Conservation (phyloP, 768 basidiomycete genomes). For the Astraeus odoratus region DNA sequence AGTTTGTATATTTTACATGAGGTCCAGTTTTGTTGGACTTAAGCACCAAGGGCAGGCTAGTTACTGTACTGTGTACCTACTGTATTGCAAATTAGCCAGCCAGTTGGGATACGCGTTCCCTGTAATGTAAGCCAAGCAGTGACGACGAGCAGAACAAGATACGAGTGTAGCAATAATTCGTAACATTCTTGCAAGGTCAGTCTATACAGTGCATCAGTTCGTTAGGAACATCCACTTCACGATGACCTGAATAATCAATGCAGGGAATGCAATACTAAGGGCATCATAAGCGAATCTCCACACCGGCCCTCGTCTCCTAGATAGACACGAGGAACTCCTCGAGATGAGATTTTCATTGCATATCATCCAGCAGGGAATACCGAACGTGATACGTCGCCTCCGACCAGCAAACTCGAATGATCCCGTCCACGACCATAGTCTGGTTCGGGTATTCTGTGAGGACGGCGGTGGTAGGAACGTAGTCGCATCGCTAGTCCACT, state of each 20-base stretch:
- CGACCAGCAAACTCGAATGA: slow-evolving; percentile 50
- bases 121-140: too few relatives aligned
- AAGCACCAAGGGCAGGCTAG: too few relatives aligned
- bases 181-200: not conserved
- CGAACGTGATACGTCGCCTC: slow-evolving; percentile 46
- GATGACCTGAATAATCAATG: slow-evolving; percentile 18
- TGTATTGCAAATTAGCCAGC: not conserved
- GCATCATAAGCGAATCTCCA: slow-evolving; percentile 34
- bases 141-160: too few relatives aligned
- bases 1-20: not conserved
- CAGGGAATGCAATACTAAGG: slow-evolving; percentile 24
- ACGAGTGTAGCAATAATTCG: too few relatives aligned
- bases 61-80: not conserved
- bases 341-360: slow-evolving; percentile 10
- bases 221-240: slow-evolving; percentile 25
- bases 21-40: not conserved
- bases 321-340: slow-evolving; percentile 4
- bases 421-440: slow-evolving; percentile 39
- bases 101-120: not conserved
- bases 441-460: slow-evolving; percentile 16
- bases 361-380: slow-evolving; percentile 31
- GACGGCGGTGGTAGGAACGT: slow-evolving; percentile 31
- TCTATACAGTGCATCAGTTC: not conserved
- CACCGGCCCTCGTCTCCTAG: slow-evolving; percentile 24
- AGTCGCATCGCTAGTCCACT: slow-evolving; percentile 1